Base-by-base conservation (phyloP, 2,329 filamentous ascomycete genomes). In the Cytospora piceae region DNA sequence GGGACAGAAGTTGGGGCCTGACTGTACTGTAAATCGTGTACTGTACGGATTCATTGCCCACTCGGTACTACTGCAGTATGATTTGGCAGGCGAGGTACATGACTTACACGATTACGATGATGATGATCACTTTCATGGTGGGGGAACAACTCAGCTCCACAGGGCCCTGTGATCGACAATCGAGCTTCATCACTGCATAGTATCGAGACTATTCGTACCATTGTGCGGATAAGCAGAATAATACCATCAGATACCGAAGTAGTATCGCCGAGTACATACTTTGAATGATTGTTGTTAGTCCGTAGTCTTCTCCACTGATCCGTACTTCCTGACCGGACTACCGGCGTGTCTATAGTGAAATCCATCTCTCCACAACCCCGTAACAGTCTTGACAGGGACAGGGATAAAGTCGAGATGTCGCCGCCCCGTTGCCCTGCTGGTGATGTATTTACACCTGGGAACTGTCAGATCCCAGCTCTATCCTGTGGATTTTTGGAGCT, bases 1-100 rank as follows among this genome's bases (percentile, higher is more conserved):
- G 53, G 60, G 53, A 39, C 53, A 39, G 29, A 51, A 37, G 39
- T 63, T 63, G 53, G 39, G 60, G 60, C 53, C 53, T 57, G 53
- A 63, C 53, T 37, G 32, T 51, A 51, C 31, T 37, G 27, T 22
- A 24, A 20, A 9, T 42, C 20, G 8, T 7, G 1, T 24, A 49
- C 24, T 24, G 46, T n/a, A 39, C 49, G 32, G 24, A 31, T 12
- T 55, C 51, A 56, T 54, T 49, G 34, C 42, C 46, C 39, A 32
- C 54, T 51, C 15, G 31, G 59, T 54, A 39, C 39, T 53, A 37
- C 55, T 29, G 22, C n/a, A n/a, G 14, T 6, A 32, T 64, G 56
- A 55, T 64, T n/a, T 55, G 62, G 55, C 34, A 54, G 56, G 17
- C 29, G 31, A 49, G n/a, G 20, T 53, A 53, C 29, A 34, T 49